These are phyloP conservation scores for Mycena venus DNA, from an alignment of 768 basidiomycete genomes.

Conservation along the genomic window DNA sequence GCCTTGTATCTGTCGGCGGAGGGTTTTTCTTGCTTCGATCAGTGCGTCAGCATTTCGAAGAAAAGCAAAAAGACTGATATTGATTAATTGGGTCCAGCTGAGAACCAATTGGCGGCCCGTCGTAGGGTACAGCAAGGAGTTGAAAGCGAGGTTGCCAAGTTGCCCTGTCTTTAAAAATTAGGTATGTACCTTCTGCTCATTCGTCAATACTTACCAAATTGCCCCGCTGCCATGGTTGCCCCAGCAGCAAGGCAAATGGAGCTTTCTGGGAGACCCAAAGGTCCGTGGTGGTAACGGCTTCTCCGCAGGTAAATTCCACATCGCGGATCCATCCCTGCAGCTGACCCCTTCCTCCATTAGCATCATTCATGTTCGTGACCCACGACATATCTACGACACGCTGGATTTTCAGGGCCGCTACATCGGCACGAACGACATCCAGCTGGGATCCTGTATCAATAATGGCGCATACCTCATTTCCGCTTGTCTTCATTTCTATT, in stretches of 20 bases:
- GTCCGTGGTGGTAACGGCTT: constrained; percentile 34
- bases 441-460: constrained; percentile 46
- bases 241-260: constrained; percentile 34
- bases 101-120: neutral
- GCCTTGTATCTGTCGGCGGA: too few species aligned
- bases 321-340: constrained; percentile 37
- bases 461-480: constrained; percentile 32
- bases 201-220: constrained; percentile 38
- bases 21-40: too few species aligned
- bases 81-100: neutral
- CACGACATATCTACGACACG: constrained; percentile 30
- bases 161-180: constrained; percentile 15
- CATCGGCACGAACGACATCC: constrained; percentile 33
- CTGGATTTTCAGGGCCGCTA: constrained; percentile 14
- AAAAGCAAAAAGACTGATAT: neutral
- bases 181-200: constrained; percentile 28
- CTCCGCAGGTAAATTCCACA: constrained; percentile 39
- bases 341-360: constrained; percentile 41
- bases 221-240: constrained; percentile 36
- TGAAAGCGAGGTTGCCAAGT: constrained; percentile 10
- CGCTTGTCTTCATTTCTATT: constrained; percentile 25
- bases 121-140: constrained; percentile 4
- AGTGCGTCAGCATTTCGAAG: too few species aligned
- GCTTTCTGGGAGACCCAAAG: constrained; percentile 38
- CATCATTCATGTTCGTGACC: constrained; percentile 39